Evolutionary conservation across 169 alveolate species (phyloP).

Genomic region (Eimeria sp.): DNA sequence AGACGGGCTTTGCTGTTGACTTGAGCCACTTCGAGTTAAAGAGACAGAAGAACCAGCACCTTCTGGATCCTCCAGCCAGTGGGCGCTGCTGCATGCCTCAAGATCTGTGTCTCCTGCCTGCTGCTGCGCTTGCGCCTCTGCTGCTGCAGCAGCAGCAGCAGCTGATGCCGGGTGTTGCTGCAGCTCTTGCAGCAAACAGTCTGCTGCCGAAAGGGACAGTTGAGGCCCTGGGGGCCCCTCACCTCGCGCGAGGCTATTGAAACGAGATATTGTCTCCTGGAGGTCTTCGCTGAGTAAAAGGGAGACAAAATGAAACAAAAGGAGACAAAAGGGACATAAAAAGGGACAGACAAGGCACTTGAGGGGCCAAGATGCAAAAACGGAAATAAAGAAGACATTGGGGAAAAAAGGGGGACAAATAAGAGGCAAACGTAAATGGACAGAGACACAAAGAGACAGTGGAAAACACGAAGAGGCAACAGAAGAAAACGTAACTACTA

Average conservation of each 20-base stretch:
- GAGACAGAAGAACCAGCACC: neutral
- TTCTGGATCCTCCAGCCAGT: slow-evolving; percentile 20
- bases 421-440: neutral
- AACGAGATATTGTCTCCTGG: neutral
- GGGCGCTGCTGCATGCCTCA: slow-evolving; percentile 46
- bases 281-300: neutral
- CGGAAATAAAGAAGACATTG: no score
- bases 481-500: no score
- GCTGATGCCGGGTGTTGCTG: no score
- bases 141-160: no score
- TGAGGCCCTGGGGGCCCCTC: slow-evolving; percentile 5
- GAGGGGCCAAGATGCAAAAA: neutral
- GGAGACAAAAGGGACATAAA: neutral
- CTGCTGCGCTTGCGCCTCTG: no score
- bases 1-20: neutral
- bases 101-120: neutral
- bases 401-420: no score
- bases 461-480: neutral
- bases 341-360: neutral
- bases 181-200: slow-evolving; percentile 11
- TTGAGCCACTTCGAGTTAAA: neutral
- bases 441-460: neutral
- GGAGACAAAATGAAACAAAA: neutral
- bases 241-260: neutral
- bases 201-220: neutral